Evolutionary conservation across 2,329 filamentous ascomycete genomes (phyloP).

Genomic region (Penicillium verrucosum): DNA sequence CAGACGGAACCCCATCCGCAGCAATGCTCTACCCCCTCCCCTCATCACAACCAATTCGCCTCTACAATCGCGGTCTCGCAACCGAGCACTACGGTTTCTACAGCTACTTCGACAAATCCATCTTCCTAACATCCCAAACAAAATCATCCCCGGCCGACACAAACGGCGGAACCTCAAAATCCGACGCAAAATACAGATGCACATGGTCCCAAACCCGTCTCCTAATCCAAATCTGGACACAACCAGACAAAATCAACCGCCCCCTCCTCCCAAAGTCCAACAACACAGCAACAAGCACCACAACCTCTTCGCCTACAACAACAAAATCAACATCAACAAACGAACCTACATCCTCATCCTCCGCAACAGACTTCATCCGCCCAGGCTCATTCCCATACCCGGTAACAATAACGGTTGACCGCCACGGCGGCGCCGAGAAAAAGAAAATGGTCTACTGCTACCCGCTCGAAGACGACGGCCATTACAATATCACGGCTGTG

Average conservation of each 20-base stretch:
- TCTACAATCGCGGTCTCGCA: slow-evolving; percentile 76
- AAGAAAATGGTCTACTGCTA: slow-evolving; percentile 62
- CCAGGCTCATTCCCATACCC: slow-evolving; percentile 62
- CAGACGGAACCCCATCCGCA: slow-evolving; percentile 69
- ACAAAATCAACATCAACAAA: slow-evolving; percentile 21
- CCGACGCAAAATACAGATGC: slow-evolving; percentile 49
- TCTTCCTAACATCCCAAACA: slow-evolving; percentile 65
- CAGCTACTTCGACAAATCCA: slow-evolving; percentile 81
- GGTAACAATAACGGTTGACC: slow-evolving; percentile 58
- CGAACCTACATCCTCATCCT: slow-evolving; percentile 24
- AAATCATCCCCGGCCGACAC: slow-evolving; percentile 45
- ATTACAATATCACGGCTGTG: slow-evolving; percentile 45
- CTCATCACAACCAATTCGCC: slow-evolving; percentile 69
- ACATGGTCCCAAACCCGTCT: slow-evolving; percentile 62
- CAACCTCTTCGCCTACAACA: slow-evolving; percentile 12
- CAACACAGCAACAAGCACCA: slow-evolving; percentile 8
- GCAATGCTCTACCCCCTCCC: slow-evolving; percentile 70
- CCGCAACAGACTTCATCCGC: slow-evolving; percentile 47
- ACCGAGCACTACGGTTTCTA: slow-evolving; percentile 95
- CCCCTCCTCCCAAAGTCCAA: slow-evolving; percentile 20
- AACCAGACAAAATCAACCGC: slow-evolving; percentile 34
- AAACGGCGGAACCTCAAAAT: slow-evolving; percentile 50
- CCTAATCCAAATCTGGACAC: slow-evolving; percentile 62
- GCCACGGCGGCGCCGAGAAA: slow-evolving; percentile 54
- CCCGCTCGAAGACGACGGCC: slow-evolving; percentile 48